phyloP scores from a whole-genome alignment of 345 rosid genomes.

The Citrus inodora region DNA sequence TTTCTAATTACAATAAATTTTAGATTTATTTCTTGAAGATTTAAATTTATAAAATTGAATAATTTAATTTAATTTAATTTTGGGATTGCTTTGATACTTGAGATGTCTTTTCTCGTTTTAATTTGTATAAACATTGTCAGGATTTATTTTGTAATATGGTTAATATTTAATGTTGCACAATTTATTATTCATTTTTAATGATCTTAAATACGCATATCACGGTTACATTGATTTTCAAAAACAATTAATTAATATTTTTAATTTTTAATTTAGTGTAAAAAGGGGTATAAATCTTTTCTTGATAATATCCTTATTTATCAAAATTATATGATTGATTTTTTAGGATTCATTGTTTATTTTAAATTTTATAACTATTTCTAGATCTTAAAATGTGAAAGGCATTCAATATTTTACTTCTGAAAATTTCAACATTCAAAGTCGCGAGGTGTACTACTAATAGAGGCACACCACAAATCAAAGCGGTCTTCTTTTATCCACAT shows the following conservation, averaged over 20 bases:
- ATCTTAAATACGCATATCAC: background rate
- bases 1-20: too few species aligned
- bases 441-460: background rate
- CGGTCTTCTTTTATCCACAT: background rate
- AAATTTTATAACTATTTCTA: background rate
- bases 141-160: too few species aligned
- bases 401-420: background rate
- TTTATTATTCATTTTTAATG: background rate
- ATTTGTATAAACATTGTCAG: too few species aligned
- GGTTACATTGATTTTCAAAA: background rate
- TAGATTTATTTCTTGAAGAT: too few species aligned
- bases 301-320: background rate
- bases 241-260: background rate
- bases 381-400: background rate
- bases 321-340: background rate
- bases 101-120: too few species aligned
- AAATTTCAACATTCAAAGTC: slow-evolving; percentile 2
- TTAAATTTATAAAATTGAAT: too few species aligned
- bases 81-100: too few species aligned
- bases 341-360: background rate
- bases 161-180: background rate
- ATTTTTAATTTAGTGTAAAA: background rate
- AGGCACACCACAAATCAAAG: background rate
- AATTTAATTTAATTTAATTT: too few species aligned
- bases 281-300: background rate